Evolutionary conservation across 2,329 filamentous ascomycete genomes (phyloP).

Genomic region (Apiospora saccharicola): DNA sequence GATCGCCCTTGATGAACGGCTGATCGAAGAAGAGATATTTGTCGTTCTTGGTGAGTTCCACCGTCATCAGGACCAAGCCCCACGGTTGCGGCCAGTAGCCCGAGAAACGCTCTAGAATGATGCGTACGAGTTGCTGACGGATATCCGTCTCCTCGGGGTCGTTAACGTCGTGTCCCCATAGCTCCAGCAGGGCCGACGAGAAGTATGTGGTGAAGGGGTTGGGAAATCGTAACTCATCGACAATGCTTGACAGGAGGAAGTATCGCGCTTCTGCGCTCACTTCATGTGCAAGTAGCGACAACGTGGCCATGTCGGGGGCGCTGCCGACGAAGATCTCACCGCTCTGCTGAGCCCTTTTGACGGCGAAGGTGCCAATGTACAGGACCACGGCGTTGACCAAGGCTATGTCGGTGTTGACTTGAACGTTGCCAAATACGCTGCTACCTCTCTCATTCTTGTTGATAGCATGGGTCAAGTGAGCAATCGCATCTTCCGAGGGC

Average conservation of each 20-base stretch:
- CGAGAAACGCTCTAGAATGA: conserved; percentile 86
- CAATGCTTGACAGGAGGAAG: conserved; percentile 82
- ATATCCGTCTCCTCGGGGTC: conserved; percentile 82
- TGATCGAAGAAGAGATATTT: conserved; percentile 92
- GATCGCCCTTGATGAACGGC: conserved; percentile 87
- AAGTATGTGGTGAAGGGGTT: conserved; percentile 94
- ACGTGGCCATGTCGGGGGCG: conserved; percentile 72
- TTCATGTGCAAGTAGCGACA: conserved; percentile 80
- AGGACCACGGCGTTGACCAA: conserved; percentile 85
- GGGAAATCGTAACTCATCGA: conserved; percentile 91
- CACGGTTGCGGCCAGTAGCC: conserved; percentile 94
- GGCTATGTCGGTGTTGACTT: conserved; percentile 71
- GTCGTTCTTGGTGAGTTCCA: conserved; percentile 91
- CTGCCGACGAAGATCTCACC: conserved; percentile 69
- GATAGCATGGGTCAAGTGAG: conserved; percentile 78
- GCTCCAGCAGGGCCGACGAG: conserved; percentile 81
- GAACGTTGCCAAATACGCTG: conserved; percentile 71
- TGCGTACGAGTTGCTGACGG: conserved; percentile 88
- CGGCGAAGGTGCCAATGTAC: conserved; percentile 79
- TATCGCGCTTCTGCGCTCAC: conserved; percentile 82
- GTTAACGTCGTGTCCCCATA: conserved; percentile 79
- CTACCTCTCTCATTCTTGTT: conserved; percentile 64
- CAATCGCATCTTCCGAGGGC: conserved; percentile 75
- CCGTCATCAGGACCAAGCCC: conserved; percentile 87
- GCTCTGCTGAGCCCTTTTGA: conserved; percentile 65